Evolutionary conservation across 176 grass and related monocot genomes (phyloP).

Genomic region (Eragrostis curvula): DNA sequence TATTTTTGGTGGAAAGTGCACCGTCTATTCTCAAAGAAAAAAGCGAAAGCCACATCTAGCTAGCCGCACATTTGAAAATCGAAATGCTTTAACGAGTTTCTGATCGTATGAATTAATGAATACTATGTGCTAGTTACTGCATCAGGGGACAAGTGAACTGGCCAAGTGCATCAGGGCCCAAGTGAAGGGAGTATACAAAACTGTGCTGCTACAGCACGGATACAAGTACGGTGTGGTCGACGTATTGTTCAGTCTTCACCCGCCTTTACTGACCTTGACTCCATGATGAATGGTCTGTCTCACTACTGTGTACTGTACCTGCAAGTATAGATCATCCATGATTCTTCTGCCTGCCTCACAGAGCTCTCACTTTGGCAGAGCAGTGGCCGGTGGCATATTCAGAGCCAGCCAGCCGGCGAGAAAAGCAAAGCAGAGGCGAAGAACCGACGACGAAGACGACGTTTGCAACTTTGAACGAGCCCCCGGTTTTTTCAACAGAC

Average conservation of each 20-base stretch:
- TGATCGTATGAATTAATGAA: background rate
- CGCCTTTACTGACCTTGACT: background rate
- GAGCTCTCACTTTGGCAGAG: conserved; percentile 8
- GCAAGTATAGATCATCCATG: conserved; percentile 25
- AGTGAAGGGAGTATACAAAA: no score
- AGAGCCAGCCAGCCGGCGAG: background rate
- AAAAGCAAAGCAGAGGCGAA: background rate
- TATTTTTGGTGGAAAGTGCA: conserved; percentile 41
- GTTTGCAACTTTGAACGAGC: conserved; percentile 42
- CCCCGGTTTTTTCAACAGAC: conserved; percentile 16
- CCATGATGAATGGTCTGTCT: background rate
- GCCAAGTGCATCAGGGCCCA: no score
- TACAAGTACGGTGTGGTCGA: background rate
- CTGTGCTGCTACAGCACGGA: background rate
- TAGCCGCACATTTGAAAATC: background rate
- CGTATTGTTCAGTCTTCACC: background rate
- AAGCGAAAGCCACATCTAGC: conserved; percentile 10
- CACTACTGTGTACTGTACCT: background rate
- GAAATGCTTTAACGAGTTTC: background rate
- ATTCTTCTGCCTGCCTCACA: conserved; percentile 18
- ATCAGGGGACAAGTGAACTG: background rate
- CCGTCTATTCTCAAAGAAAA: background rate
- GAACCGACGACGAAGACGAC: conserved; percentile 15
- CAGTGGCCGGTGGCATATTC: conserved; percentile 21
- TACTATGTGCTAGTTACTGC: background rate